A percentile compares a stretch with the other conserved stretches of the same genome.
Evolutionary conservation across 176 grass and related monocot species (phyloP).

Genomic region (Cymbopogon citratus): DNA sequence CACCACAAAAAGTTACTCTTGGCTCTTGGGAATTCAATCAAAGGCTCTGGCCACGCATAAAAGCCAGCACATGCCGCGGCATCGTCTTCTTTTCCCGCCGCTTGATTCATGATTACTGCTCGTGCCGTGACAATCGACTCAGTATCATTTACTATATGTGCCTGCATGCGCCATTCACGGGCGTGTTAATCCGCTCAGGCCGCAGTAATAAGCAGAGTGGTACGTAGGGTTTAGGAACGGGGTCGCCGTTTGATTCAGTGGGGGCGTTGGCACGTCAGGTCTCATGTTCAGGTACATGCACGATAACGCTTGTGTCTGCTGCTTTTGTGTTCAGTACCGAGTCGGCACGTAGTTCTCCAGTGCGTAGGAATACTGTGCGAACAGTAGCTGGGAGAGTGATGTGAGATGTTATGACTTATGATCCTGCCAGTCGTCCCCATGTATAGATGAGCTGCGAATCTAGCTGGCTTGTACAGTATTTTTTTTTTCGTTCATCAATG

Average conservation of each 20-base stretch:
- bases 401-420: background rate
- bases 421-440: background rate
- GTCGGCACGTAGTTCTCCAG: background rate
- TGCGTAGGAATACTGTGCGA: background rate
- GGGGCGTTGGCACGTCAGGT: background rate
- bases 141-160: constrained; percentile 12
- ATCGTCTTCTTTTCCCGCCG: background rate
- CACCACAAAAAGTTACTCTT: too few species aligned
- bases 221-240: background rate
- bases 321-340: background rate
- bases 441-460: background rate
- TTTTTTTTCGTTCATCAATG: background rate
- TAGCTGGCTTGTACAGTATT: background rate
- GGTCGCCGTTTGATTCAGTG: background rate
- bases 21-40: background rate
- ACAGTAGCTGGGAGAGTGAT: constrained; percentile 4
- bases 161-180: background rate
- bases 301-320: background rate
- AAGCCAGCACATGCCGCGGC: constrained; percentile 17
- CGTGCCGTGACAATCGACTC: background rate
- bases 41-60: constrained; percentile 18
- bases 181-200: background rate
- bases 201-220: background rate
- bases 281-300: background rate
- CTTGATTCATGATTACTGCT: background rate